phyloP scores from a whole-genome alignment of 106 monocot genomes.

The Dendrobium catenatum region DNA sequence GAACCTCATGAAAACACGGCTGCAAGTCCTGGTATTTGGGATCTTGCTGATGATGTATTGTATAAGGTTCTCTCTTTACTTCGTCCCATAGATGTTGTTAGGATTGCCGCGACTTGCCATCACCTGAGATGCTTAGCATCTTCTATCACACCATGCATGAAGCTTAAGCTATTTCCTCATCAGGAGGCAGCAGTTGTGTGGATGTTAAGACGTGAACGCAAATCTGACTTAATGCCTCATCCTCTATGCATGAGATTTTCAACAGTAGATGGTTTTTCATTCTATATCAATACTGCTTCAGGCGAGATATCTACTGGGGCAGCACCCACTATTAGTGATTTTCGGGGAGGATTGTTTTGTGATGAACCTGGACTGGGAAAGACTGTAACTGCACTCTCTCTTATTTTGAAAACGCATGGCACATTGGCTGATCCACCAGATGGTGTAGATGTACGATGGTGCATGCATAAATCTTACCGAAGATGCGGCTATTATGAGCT shows the following conservation, averaged over 20 bases:
- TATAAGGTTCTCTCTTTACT: conserved; percentile 41
- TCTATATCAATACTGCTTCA: conserved; percentile 63
- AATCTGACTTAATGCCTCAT: conserved; percentile 37
- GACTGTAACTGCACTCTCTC: conserved; percentile 86
- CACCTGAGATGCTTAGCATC: conserved; percentile 61
- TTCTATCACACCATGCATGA: conserved; percentile 69
- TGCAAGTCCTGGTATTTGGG: conserved; percentile 54
- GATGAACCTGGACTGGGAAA: conserved; percentile 98
- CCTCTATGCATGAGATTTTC: conserved; percentile 63
- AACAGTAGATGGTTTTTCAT: conserved; percentile 70
- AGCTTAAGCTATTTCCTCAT: conserved; percentile 94
- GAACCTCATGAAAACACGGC: conserved; percentile 27
- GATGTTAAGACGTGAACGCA: conserved; percentile 86
- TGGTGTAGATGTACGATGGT: conserved; percentile 77
- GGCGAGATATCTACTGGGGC: conserved; percentile 53
- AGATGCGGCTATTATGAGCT: conserved; percentile 88
- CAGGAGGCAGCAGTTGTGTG: conserved; percentile 93
- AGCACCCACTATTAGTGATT: conserved; percentile 66
- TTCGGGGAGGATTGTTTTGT: conserved; percentile 91
- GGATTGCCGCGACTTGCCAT: conserved; percentile 61
- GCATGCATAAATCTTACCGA: conserved; percentile 39
- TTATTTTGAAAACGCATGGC: conserved; percentile 89
- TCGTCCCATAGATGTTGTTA: conserved; percentile 56
- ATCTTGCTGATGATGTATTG: conserved; percentile 78
- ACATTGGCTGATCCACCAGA: conserved; percentile 68